Percentiles rank a stretch among this genome's conserved stretches.
Evolutionary conservation across 176 grass and related monocot species (phyloP).

Genomic region (Sorghum bicolor): DNA sequence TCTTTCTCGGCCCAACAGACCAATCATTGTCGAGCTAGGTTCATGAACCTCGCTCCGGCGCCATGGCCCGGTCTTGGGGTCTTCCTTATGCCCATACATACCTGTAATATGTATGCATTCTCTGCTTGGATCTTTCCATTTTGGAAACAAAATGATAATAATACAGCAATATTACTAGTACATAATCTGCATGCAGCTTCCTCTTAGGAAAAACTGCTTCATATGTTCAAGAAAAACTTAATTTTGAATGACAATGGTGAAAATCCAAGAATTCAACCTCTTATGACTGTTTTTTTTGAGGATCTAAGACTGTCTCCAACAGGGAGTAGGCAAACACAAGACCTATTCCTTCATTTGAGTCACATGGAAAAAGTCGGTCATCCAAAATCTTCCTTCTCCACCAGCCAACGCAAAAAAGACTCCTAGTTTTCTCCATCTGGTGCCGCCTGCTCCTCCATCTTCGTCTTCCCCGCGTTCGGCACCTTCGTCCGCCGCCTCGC

Average conservation of each 20-base stretch:
- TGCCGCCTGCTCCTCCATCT: too few species aligned
- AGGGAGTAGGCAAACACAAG: too few species aligned
- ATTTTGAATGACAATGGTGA: background rate
- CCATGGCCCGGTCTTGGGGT: constrained; percentile 15
- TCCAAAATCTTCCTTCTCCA: too few species aligned
- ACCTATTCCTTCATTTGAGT: too few species aligned
- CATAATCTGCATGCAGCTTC: background rate
- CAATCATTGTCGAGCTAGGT: constrained; percentile 48
- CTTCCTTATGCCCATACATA: constrained; percentile 27
- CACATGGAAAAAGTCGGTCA: too few species aligned
- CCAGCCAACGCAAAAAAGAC: too few species aligned
- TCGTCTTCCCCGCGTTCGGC: too few species aligned
- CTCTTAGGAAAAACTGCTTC: background rate
- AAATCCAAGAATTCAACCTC: background rate
- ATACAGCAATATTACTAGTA: background rate
- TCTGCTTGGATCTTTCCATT: background rate
- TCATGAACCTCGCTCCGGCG: constrained; percentile 38
- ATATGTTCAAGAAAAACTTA: too few species aligned
- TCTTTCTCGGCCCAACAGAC: constrained; percentile 26
- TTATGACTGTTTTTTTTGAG: too few species aligned
- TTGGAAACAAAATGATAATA: background rate
- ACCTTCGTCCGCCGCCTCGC: too few species aligned
- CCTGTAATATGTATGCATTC: background rate
- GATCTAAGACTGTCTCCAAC: too few species aligned
- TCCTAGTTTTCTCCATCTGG: too few species aligned